Evolutionary conservation across 1,139 yeast species (phyloP).

Genomic region (Hansenula lynferdii): DNA sequence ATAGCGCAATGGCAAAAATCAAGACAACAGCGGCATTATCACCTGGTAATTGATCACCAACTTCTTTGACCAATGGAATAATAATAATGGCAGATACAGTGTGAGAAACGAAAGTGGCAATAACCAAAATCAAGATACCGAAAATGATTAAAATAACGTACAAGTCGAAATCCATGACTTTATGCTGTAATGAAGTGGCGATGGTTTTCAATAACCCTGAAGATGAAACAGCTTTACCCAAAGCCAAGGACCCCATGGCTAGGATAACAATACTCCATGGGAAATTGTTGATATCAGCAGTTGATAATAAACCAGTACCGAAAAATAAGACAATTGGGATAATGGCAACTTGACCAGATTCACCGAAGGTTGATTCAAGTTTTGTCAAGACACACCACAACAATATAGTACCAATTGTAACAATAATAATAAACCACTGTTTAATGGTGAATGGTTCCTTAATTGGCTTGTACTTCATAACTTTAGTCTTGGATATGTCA

Average conservation of each 20-base stretch:
- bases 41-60: slow-evolving; percentile 50
- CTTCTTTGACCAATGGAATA: slow-evolving; percentile 64
- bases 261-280: slow-evolving; percentile 75
- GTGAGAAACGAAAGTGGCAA: slow-evolving; percentile 74
- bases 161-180: slow-evolving; percentile 50
- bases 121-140: slow-evolving; percentile 58
- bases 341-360: slow-evolving; percentile 66
- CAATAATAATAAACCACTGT: slow-evolving; percentile 56
- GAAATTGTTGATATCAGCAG: slow-evolving; percentile 64
- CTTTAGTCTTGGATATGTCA: slow-evolving; percentile 36
- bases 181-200: slow-evolving; percentile 50
- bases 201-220: slow-evolving; percentile 65
- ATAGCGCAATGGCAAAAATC: slow-evolving; percentile 61
- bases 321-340: slow-evolving; percentile 63
- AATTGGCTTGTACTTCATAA: slow-evolving; percentile 48
- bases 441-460: slow-evolving; percentile 53
- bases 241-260: slow-evolving; percentile 77
- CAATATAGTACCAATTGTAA: slow-evolving; percentile 51
- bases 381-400: slow-evolving; percentile 69
- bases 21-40: slow-evolving; percentile 50
- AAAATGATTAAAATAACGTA: slow-evolving; percentile 61
- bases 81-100: slow-evolving; percentile 74
- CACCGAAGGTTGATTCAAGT: slow-evolving; percentile 54
- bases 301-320: slow-evolving; percentile 63
- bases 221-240: slow-evolving; percentile 70